Evolutionary conservation across 2,329 filamentous ascomycete species (phyloP).

Genomic region (Nemania serpens): DNA sequence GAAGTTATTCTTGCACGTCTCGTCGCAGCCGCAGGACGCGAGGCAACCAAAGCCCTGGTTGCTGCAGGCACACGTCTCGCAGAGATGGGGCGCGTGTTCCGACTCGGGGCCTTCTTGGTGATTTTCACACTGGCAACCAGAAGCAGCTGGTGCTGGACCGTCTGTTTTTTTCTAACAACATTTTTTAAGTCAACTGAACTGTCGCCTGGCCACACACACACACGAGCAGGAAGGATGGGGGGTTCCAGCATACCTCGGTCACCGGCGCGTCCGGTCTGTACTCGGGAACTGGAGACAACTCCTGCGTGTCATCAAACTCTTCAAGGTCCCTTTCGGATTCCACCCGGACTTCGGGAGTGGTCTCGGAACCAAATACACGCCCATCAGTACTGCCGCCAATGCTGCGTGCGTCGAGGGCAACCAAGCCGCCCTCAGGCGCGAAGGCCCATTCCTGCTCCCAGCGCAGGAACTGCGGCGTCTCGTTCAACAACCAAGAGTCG

Average conservation of each 20-base stretch:
- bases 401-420: conserved; percentile 12
- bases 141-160: conserved; percentile 4
- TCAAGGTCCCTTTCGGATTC: conserved; percentile 20
- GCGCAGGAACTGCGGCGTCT: conserved; percentile 25
- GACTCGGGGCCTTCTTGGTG: conserved; percentile 4
- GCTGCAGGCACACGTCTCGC: conserved; percentile 25
- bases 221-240: background rate
- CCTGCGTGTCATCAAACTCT: conserved; percentile 20
- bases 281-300: conserved; percentile 12
- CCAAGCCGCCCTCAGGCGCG: conserved; percentile 17
- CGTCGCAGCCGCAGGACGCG: conserved; percentile 29
- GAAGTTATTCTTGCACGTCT: conserved; percentile 30
- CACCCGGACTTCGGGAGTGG: conserved; percentile 22
- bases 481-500: conserved; percentile 28
- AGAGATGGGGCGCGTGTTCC: conserved; percentile 13
- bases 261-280: conserved; percentile 26
- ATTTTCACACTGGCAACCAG: conserved; percentile 21
- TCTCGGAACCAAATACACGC: conserved; percentile 25
- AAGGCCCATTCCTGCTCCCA: conserved; percentile 30
- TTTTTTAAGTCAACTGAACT: conserved; percentile 8
- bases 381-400: conserved; percentile 20
- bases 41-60: conserved; percentile 28
- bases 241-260: conserved; percentile 26
- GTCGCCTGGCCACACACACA: background rate
- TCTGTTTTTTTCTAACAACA: conserved; percentile 18